These are phyloP conservation scores for Fusarium algeriense DNA, from an alignment of 2,329 filamentous ascomycete genomes.

Conservation along the genomic window DNA sequence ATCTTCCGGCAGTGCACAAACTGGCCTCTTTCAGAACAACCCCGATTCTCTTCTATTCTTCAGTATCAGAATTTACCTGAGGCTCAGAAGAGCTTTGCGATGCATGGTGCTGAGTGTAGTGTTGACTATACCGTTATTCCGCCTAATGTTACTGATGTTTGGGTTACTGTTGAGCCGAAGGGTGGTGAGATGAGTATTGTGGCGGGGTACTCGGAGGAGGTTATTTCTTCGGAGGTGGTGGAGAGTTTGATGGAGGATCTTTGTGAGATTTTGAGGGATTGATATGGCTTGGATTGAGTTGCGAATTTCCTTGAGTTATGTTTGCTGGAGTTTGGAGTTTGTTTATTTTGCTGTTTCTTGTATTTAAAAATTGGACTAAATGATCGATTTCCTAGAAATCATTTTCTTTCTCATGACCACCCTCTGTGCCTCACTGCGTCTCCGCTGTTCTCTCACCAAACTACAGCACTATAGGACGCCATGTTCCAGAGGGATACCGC, in stretches of 20 bases:
- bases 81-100: neutral
- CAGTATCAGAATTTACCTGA: constrained; percentile 2
- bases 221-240: neutral
- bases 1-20: neutral
- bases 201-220: neutral
- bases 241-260: neutral
- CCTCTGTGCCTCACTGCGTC: too few species aligned
- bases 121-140: neutral
- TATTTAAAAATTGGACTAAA: fast-evolving
- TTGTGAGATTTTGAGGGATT: neutral
- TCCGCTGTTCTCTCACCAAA: too few species aligned
- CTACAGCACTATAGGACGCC: too few species aligned
- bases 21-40: fast-evolving
- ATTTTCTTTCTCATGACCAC: too few species aligned
- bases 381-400: neutral
- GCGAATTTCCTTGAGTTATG: neutral
- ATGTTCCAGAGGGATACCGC: too few species aligned
- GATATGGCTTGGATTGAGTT: neutral
- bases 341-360: neutral
- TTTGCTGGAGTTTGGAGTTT: neutral
- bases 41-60: neutral
- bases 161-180: neutral
- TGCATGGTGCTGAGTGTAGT: neutral
- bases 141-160: neutral
- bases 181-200: neutral